Evolutionary conservation across 768 basidiomycete genomes (phyloP).

Genomic region (Psilocybe cubensis): DNA sequence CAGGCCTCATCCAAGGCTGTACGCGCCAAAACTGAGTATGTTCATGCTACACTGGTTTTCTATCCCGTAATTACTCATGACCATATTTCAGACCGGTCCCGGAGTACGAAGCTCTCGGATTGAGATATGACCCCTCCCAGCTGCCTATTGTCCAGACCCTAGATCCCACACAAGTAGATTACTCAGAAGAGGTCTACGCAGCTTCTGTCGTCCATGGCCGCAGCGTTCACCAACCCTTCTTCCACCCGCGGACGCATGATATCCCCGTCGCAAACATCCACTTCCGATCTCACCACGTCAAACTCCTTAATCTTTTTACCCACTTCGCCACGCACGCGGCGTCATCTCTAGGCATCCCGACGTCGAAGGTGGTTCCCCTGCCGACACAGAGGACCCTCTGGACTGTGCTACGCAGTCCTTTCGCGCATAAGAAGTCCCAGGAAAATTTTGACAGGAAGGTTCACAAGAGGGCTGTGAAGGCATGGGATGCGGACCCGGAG

Average conservation of each 20-base stretch:
- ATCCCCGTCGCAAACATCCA: constrained; percentile 85
- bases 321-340: constrained; percentile 88
- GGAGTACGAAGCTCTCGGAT: constrained; percentile 13
- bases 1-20: neutral
- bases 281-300: constrained; percentile 75
- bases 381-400: constrained; percentile 80
- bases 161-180: constrained; percentile 18
- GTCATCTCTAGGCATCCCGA: constrained; percentile 80
- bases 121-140: constrained; percentile 25
- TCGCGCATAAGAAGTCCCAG: constrained; percentile 91
- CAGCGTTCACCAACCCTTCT: constrained; percentile 52
- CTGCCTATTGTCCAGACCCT: constrained; percentile 23
- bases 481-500: constrained; percentile 84
- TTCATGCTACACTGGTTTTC: neutral
- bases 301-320: constrained; percentile 75
- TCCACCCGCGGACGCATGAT: constrained; percentile 63
- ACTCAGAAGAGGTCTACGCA: constrained; percentile 50
- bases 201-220: constrained; percentile 68
- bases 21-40: neutral
- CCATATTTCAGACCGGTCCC: neutral
- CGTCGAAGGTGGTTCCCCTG: constrained; percentile 62
- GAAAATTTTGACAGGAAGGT: constrained; percentile 92
- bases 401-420: constrained; percentile 87
- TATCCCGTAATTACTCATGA: neutral
- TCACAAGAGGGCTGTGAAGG: constrained; percentile 86